phyloP scores from a whole-genome alignment of 345 rosid genomes.

The Pelargonium nanum region DNA sequence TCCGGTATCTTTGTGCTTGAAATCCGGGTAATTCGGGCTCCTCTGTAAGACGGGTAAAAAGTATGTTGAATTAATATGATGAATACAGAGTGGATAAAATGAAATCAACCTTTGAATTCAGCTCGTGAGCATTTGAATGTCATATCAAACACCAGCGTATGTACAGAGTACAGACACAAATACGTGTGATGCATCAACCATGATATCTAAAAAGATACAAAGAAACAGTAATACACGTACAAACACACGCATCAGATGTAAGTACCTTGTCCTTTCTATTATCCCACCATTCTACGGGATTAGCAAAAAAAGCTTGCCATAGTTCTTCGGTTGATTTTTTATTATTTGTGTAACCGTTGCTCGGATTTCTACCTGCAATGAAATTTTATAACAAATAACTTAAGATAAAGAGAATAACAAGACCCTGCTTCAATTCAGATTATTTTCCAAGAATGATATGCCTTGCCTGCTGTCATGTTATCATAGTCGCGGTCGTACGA shows the following conservation, averaged over 20 bases:
- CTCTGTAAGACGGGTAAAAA: constrained; percentile 26
- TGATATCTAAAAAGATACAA: too few relatives aligned
- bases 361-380: constrained; percentile 25
- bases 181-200: too few relatives aligned
- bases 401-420: neutral
- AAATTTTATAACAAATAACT: neutral
- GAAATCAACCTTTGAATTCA: too few relatives aligned
- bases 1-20: constrained; percentile 68
- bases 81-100: neutral
- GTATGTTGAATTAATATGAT: neutral
- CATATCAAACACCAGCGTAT: too few relatives aligned
- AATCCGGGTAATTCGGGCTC: constrained; percentile 57
- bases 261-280: constrained; percentile 55
- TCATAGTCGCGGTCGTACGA: constrained; percentile 19
- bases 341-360: constrained; percentile 20
- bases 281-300: constrained; percentile 63
- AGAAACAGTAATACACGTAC: neutral
- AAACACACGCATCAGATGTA: neutral
- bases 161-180: too few relatives aligned
- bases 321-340: constrained; percentile 26
- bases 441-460: neutral
- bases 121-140: too few relatives aligned
- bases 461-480: constrained; percentile 23
- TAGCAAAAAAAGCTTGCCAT: constrained; percentile 60
- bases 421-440: neutral